Evolutionary conservation across 192 early-diverging fungal genomes (phyloP).

Genomic region (Piromyces sp.): DNA sequence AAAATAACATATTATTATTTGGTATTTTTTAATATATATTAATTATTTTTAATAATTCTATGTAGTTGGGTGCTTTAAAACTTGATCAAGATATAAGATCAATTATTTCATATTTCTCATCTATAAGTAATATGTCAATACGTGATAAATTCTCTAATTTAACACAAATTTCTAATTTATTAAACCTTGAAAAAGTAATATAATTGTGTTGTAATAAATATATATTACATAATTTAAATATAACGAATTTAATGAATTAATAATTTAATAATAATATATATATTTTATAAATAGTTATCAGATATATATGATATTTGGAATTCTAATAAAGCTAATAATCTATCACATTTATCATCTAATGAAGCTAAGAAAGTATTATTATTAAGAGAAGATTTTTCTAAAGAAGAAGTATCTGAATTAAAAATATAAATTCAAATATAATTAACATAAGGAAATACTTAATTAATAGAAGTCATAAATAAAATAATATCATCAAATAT

Average conservation of each 20-base stretch:
- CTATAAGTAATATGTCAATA: conserved; percentile 32
- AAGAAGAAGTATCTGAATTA: neutral
- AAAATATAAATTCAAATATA: neutral
- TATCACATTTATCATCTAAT: neutral
- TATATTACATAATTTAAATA: too few species aligned
- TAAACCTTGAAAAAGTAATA: conserved; percentile 54
- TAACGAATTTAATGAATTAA: too few species aligned
- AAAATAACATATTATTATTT: too few species aligned
- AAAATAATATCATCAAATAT: too few species aligned
- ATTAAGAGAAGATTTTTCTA: neutral
- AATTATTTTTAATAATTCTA: too few species aligned
- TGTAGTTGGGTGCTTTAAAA: conserved; percentile 63
- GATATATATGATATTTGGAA: neutral
- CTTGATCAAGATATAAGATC: conserved; percentile 84
- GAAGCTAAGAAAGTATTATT: neutral
- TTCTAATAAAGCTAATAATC: neutral
- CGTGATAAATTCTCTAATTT: conserved; percentile 67
- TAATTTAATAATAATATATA: too few species aligned
- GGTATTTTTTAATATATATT: too few species aligned
- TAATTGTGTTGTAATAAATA: too few species aligned
- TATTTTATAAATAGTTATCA: neutral
- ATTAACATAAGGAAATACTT: too few species aligned
- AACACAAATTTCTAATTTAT: conserved; percentile 61
- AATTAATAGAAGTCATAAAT: too few species aligned
- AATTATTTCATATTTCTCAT: conserved; percentile 45